phyloP scores from a whole-genome alignment of 306 rosid genomes.

The Inga leiocalycina region DNA sequence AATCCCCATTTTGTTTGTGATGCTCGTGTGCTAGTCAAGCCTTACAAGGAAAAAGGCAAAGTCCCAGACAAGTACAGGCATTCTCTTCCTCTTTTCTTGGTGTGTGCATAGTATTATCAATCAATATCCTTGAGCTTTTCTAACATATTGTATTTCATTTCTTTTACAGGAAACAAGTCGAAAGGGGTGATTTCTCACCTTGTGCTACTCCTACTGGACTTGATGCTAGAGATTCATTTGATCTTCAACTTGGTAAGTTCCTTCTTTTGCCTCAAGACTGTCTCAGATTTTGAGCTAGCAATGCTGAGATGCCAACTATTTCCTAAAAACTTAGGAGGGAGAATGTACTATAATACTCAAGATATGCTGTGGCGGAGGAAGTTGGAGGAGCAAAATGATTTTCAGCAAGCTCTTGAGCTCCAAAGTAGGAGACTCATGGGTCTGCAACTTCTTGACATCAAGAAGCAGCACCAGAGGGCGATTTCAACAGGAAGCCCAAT shows the following conservation, averaged over 20 bases:
- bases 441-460: slow-evolving; percentile 86
- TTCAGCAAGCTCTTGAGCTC: slow-evolving; percentile 86
- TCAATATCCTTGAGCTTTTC: not conserved
- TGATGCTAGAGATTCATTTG: slow-evolving; percentile 77
- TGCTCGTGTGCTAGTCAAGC: slow-evolving; percentile 97
- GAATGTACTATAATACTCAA: slow-evolving; percentile 82
- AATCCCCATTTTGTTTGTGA: slow-evolving; percentile 99
- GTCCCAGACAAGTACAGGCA: slow-evolving; percentile 96
- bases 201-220: slow-evolving; percentile 92
- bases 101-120: not conserved
- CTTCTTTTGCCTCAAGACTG: not conserved
- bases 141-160: not conserved
- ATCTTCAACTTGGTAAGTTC: slow-evolving; percentile 80
- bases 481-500: slow-evolving; percentile 70
- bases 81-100: slow-evolving; percentile 24
- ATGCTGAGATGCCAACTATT: not conserved
- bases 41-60: slow-evolving; percentile 99
- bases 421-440: slow-evolving; percentile 85
- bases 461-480: slow-evolving; percentile 77
- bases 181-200: slow-evolving; percentile 89
- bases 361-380: slow-evolving; percentile 93
- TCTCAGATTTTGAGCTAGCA: not conserved
- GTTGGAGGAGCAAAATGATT: slow-evolving; percentile 85
- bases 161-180: slow-evolving; percentile 77
- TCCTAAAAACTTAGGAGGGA: slow-evolving; percentile 49